Percentiles rank a stretch among this genome's conserved stretches.
Evolutionary conservation across 2,329 filamentous ascomycete species (phyloP).

Genomic region (Ophiostoma sp.): DNA sequence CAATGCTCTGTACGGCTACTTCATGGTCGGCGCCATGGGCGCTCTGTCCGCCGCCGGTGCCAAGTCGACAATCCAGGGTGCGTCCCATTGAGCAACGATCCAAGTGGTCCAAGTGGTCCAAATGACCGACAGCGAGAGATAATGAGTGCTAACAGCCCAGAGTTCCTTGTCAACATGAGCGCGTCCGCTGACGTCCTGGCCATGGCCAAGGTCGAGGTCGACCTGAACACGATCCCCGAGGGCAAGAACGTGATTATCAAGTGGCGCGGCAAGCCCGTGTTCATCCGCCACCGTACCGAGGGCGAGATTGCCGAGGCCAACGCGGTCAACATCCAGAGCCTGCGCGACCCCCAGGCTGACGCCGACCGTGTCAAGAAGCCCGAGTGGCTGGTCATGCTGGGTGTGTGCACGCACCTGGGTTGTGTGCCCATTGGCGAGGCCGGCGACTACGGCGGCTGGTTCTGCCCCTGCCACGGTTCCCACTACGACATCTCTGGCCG

Average conservation of each 20-base stretch:
- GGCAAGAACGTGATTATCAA: constrained; percentile 99
- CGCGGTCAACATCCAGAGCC: constrained; percentile 70
- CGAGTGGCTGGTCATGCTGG: constrained; percentile 98
- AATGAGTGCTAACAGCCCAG: constrained; percentile 43
- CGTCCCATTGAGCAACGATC: constrained; percentile 32
- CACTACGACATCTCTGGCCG: constrained; percentile 99
- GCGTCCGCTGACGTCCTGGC: constrained; percentile 97
- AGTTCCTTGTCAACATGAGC: constrained; percentile 99
- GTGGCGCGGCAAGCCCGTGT: constrained; percentile 99
- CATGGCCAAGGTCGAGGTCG: constrained; percentile 99
- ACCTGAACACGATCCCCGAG: constrained; percentile 86
- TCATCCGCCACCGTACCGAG: constrained; percentile 95
- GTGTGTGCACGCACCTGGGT: constrained; percentile 98
- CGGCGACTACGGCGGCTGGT: constrained; percentile 97
- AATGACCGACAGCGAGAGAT: background rate
- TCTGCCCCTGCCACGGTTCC: constrained; percentile 99
- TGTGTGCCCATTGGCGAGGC: constrained; percentile 99
- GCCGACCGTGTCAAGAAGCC: constrained; percentile 94
- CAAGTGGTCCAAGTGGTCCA: too few relatives aligned
- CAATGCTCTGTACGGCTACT: constrained; percentile 92
- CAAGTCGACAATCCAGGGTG: constrained; percentile 98
- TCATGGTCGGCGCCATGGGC: constrained; percentile 96
- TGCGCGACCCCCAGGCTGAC: constrained; percentile 89
- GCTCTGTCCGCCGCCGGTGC: constrained; percentile 86
- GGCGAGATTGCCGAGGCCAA: constrained; percentile 94